phyloP scores from a whole-genome alignment of 2,329 filamentous ascomycete species.

The Lecanicillium sp. region DNA sequence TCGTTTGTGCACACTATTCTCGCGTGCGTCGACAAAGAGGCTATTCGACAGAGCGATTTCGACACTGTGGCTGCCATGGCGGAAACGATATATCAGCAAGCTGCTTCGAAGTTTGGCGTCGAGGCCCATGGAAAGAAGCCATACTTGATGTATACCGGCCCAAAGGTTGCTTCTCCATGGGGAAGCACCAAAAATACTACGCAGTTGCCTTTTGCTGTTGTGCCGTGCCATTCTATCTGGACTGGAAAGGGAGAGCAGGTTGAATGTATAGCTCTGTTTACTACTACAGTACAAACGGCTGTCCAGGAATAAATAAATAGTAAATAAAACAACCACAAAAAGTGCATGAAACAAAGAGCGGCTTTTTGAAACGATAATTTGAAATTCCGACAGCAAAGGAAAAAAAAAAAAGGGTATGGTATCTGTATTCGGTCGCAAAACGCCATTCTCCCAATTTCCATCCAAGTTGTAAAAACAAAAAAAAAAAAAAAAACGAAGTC shows the following conservation, averaged over 20 bases:
- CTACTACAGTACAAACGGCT: background rate
- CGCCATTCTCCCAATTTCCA: no score
- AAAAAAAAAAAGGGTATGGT: no score
- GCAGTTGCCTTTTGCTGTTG: slow-evolving; percentile 13
- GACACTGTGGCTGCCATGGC: slow-evolving; percentile 13
- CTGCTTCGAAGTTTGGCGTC: no score
- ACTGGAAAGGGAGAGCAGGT: slow-evolving; percentile 1
- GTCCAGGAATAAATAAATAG: background rate
- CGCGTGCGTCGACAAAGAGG: slow-evolving; percentile 10
- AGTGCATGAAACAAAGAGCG: no score
- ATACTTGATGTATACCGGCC: slow-evolving; percentile 24
- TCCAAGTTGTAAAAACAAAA: slow-evolving; percentile 3
- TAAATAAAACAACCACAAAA: no score
- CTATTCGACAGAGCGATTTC: slow-evolving; percentile 1
- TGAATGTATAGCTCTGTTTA: slow-evolving; percentile 6
- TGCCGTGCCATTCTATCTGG: slow-evolving; percentile 8
- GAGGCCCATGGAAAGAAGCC: slow-evolving; percentile 9
- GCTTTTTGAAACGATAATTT: no score
- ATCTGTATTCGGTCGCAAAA: no score
- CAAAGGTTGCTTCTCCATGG: slow-evolving; percentile 9
- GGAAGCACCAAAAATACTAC: no score
- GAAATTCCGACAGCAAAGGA: no score
- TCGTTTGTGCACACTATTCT: slow-evolving; percentile 22
- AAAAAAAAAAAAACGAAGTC: slow-evolving; percentile 3
- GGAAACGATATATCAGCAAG: background rate